Base-by-base conservation (phyloP, 2,329 filamentous ascomycete species). In the Dactylellina haptotyla region DNA sequence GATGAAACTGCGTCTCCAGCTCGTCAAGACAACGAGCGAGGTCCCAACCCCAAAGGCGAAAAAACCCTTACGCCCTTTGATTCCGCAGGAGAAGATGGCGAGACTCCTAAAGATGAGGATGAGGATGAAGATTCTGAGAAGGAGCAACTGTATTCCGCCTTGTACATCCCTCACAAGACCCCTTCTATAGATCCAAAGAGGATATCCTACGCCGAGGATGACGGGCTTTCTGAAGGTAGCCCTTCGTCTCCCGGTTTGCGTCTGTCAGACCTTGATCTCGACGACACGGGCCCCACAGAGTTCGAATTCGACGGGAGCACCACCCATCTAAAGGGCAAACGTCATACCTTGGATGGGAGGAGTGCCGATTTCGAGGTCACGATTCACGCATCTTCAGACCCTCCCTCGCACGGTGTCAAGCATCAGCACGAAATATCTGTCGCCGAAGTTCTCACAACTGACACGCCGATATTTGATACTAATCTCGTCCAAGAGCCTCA, bases 141-240 rank as follows among this genome's bases (percentile, higher is more conserved):
- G 79, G 91, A 95, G 80, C 91, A 94, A 80, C 93, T 95, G 75
- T 92, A 90, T n/a, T 94, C 90, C 30, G 91, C 91, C 23, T 85
- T 93, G 41, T 95, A 95, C 79, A 84, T 93, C 51, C 91, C 91
- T 43, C 91, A 94, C 82, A 88, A 91, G 77, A 85, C 84, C 23
- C 76, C 78, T 45, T 78, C 84, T 71, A 79, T 85, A 48, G 70
- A 75, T 43, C 70, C 69, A 18, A 66, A 65, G 34, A 66, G 61
- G 45, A 41, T 63, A 58, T 75, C 70, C 32, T 58, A 58, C 39
- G 57, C 41, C 39, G 61, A 63, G 18, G 63, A 62, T 20, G 63
- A 63, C n/a, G 30, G 43, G 39, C 41, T 50, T 25, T 73, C 69
- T 1, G 69, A 73, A 12, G 69, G 48, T 8, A 62, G 61, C 26